phyloP scores from a whole-genome alignment of 768 basidiomycete genomes.

The Hirschioporus abietinus region DNA sequence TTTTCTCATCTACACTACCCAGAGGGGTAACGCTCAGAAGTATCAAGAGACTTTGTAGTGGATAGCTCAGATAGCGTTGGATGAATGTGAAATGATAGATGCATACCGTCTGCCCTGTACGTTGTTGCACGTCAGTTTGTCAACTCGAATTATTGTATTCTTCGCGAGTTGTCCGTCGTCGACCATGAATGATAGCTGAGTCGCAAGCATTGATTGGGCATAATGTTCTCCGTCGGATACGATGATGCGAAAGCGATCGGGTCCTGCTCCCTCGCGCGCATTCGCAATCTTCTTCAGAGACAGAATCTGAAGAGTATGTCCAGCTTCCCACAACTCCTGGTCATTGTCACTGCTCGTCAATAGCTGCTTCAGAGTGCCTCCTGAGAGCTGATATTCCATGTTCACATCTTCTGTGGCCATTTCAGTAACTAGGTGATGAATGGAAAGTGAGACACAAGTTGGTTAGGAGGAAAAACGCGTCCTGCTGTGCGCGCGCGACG shows the following conservation, averaged over 20 bases:
- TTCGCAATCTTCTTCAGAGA: conserved; percentile 71
- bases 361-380: conserved; percentile 52
- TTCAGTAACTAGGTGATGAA: neutral
- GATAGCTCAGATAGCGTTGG: neutral
- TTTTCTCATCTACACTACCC: conserved; percentile 54
- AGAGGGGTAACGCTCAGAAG: conserved; percentile 62
- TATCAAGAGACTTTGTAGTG: conserved; percentile 63
- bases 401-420: conserved; percentile 14
- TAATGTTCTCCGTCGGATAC: conserved; percentile 86
- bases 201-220: conserved; percentile 92
- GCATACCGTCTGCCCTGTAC: conserved; percentile 81
- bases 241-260: conserved; percentile 74
- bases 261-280: conserved; percentile 25
- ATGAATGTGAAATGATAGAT: conserved; percentile 10
- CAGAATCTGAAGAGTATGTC: conserved; percentile 69
- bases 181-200: conserved; percentile 77
- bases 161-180: conserved; percentile 57
- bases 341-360: conserved; percentile 40
- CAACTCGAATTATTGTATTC: conserved; percentile 63
- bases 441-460: neutral
- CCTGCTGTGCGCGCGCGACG: neutral
- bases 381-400: conserved; percentile 47
- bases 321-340: conserved; percentile 20
- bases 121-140: conserved; percentile 74
- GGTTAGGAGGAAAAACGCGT: neutral